Evolutionary conservation across 768 basidiomycete species (phyloP), one percentile per base, ranked within the genome.

Genomic region (Tulasnella sp.): DNA sequence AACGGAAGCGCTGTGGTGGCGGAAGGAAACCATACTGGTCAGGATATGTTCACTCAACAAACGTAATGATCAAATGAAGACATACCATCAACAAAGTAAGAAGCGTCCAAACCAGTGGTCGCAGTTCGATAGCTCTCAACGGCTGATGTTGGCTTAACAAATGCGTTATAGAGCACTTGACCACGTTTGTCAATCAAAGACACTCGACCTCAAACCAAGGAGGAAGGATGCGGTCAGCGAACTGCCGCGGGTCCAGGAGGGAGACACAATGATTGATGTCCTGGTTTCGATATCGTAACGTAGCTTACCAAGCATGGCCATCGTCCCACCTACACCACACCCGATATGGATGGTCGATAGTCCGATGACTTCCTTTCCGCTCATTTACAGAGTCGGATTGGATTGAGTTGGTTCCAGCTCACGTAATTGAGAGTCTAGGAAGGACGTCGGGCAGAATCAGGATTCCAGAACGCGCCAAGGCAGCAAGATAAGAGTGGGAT

Each of bases 1-100:
- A 90, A 91, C 3, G 73, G 65, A 68, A 72, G 69, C 48, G 82
- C 76, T 62, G 79, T 73, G n/a, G 25, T 81, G 82, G 68, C 30
- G 50, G n/a, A n/a, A n/a, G n/a, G n/a, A n/a, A n/a, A n/a, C n/a
- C n/a, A n/a, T n/a, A n/a, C n/a, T n/a, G n/a, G n/a, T n/a, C n/a
- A n/a, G n/a, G n/a, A n/a, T n/a, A n/a, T n/a, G n/a, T n/a, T n/a
- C n/a, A n/a, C n/a, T n/a, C n/a, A n/a, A n/a, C n/a, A n/a, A n/a
- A n/a, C n/a, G n/a, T n/a, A n/a, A n/a, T n/a, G n/a, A n/a, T n/a
- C n/a, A n/a, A n/a, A n/a, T n/a, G n/a, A 24, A 11, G 29, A 49
- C 15, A 10, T 30, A 53, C 50, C 12, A 45, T 62, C 42, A 46
- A 43, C 60, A 25, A 62, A 56, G 42, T 62, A 44, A 12, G 38